phyloP scores from a whole-genome alignment of 208 protist genomes.

The Herpetomonas samuelpessoai region DNA sequence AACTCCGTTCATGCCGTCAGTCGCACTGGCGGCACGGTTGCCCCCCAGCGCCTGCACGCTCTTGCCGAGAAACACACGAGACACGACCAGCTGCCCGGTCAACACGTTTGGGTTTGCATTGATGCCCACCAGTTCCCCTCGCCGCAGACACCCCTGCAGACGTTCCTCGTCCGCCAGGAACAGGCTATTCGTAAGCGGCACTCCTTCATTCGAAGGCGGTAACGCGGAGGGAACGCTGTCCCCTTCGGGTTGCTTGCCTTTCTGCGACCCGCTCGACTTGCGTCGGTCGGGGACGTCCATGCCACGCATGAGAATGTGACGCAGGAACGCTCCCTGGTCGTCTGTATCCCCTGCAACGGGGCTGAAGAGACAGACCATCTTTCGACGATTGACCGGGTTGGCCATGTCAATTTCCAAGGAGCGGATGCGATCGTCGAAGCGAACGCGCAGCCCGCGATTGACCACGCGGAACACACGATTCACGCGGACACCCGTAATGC shows the following conservation, averaged over 20 bases:
- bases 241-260: not conserved
- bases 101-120: conserved; percentile 20
- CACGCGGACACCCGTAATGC: conserved; percentile 58
- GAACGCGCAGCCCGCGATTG: conserved; percentile 70
- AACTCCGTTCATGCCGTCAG: not conserved
- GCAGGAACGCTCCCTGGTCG: conserved; percentile 39
- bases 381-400: conserved; percentile 52
- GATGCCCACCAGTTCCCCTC: conserved; percentile 27
- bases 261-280: not conserved
- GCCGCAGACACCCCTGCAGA: conserved; percentile 22
- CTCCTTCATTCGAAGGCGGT: conserved; percentile 39
- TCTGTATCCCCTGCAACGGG: conserved; percentile 28
- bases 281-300: conserved; percentile 1
- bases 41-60: conserved; percentile 42
- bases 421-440: conserved; percentile 81
- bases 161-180: conserved; percentile 82
- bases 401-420: conserved; percentile 72
- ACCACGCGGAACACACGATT: conserved; percentile 76
- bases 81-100: conserved; percentile 40
- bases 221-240: not conserved
- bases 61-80: conserved; percentile 61
- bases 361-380: conserved; percentile 84
- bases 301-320: conserved; percentile 45
- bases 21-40: not conserved
- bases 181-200: conserved; percentile 87